phyloP scores from a whole-genome alignment of 352 stramenopile genomes.

The Phytophthora colocasiae region DNA sequence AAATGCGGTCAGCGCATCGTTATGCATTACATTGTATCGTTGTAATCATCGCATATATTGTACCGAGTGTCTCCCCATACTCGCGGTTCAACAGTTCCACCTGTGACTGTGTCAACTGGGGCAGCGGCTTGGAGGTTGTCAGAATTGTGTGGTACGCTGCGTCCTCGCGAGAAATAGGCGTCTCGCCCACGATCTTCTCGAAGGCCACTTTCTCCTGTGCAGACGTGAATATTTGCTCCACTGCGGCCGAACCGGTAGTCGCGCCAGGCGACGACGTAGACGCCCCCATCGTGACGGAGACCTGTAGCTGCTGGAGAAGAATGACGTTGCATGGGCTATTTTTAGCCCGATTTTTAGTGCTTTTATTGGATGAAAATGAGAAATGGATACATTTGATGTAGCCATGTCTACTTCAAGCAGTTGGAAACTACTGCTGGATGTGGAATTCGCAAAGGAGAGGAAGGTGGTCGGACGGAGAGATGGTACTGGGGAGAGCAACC shows the following conservation, averaged over 20 bases:
- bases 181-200: conserved; percentile 75
- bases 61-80: conserved; percentile 67
- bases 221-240: conserved; percentile 54
- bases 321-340: conserved; percentile 28
- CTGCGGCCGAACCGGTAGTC: conserved; percentile 20
- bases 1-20: conserved; percentile 5
- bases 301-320: conserved; percentile 8
- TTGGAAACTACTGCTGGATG: conserved; percentile 12
- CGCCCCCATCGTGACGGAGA: conserved; percentile 46
- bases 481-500: conserved; percentile 65
- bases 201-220: conserved; percentile 61
- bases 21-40: conserved; percentile 4
- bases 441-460: conserved; percentile 77
- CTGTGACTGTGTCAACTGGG: conserved; percentile 60
- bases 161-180: conserved; percentile 57
- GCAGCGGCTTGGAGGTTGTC: conserved; percentile 43
- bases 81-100: conserved; percentile 67
- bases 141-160: conserved; percentile 62
- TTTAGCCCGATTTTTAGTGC: not conserved
- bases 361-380: conserved; percentile 32
- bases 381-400: conserved; percentile 25
- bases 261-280: conserved; percentile 42
- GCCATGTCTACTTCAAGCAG: conserved; percentile 24
- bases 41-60: conserved; percentile 1
- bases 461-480: conserved; percentile 82